Evolutionary conservation across 441 rosid species (phyloP).

Genomic region (Bocquillonia castaneifolia): DNA sequence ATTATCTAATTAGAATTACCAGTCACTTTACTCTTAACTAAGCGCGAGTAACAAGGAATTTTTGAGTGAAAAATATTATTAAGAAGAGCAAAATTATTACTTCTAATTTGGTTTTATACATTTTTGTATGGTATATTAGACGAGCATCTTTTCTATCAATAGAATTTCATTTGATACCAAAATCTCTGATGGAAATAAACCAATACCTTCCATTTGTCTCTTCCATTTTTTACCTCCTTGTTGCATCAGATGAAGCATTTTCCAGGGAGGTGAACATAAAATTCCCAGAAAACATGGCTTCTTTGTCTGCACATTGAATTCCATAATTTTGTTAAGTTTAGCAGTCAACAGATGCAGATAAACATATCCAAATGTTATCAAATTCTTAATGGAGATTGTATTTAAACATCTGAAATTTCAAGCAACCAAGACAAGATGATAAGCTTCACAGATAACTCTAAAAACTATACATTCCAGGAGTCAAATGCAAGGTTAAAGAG

Average conservation of each 20-base stretch:
- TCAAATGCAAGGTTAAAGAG: no score
- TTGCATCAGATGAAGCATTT: constrained; percentile 24
- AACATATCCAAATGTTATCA: no score
- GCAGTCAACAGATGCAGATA: background rate
- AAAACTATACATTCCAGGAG: no score
- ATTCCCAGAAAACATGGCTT: constrained; percentile 81
- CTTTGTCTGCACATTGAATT: constrained; percentile 61
- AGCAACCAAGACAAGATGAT: no score
- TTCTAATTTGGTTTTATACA: background rate
- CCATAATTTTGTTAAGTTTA: constrained; percentile 20
- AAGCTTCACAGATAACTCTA: no score
- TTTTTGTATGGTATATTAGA: background rate
- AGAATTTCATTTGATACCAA: background rate
- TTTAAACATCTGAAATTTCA: background rate
- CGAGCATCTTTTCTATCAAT: background rate
- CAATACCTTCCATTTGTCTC: background rate
- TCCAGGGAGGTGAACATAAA: constrained; percentile 72
- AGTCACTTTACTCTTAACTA: no score
- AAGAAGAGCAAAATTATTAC: background rate
- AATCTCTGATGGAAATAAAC: background rate
- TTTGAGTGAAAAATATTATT: background rate
- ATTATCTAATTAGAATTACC: no score
- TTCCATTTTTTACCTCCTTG: constrained; percentile 30
- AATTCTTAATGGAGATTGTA: background rate
- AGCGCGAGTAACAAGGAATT: no score